A percentile compares a stretch with the other conserved stretches of the same genome.
phyloP scores from a whole-genome alignment of 441 rosid genomes.

The Viola pubescens region DNA sequence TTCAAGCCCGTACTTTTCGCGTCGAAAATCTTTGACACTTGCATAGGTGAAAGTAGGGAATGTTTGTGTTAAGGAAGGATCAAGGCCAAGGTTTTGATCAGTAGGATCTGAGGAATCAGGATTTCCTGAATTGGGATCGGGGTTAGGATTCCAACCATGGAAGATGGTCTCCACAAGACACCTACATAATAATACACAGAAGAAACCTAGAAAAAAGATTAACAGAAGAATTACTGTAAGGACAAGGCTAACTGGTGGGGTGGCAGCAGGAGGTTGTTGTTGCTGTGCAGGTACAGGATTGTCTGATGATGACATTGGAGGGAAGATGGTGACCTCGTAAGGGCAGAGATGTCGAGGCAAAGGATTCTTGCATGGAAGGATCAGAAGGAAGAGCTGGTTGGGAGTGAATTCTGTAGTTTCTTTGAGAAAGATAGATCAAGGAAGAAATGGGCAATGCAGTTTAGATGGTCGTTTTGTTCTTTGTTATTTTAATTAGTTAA shows the following conservation, averaged over 20 bases:
- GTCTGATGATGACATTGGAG: conserved; percentile 26
- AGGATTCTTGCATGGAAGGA: too few relatives aligned
- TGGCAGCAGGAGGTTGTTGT: conserved; percentile 10
- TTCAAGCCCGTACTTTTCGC: conserved; percentile 56
- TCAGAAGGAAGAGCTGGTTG: too few relatives aligned
- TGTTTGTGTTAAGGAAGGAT: conserved; percentile 42
- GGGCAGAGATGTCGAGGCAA: too few relatives aligned
- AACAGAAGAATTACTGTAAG: conserved; percentile 45
- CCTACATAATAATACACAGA: conserved; percentile 50
- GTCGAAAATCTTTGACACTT: conserved; percentile 46
- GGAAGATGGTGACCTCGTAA: neutral
- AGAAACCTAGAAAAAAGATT: conserved; percentile 53
- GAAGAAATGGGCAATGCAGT: too few relatives aligned
- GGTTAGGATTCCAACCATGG: conserved; percentile 26
- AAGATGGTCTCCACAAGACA: conserved; percentile 39
- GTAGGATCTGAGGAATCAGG: conserved; percentile 13
- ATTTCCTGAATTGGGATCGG: conserved; percentile 26
- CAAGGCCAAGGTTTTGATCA: conserved; percentile 40
- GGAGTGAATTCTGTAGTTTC: too few relatives aligned
- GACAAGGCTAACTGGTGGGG: conserved; percentile 42
- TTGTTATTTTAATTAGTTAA: neutral
- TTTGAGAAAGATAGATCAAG: too few relatives aligned
- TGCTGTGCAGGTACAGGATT: conserved; percentile 7
- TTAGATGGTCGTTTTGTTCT: neutral
- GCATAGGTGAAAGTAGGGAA: conserved; percentile 65